A percentile compares a stretch with the other conserved stretches of the same genome.
Conservation (phyloP, 2,329 filamentous ascomycete genomes). For the Karstenula rhodostoma region DNA sequence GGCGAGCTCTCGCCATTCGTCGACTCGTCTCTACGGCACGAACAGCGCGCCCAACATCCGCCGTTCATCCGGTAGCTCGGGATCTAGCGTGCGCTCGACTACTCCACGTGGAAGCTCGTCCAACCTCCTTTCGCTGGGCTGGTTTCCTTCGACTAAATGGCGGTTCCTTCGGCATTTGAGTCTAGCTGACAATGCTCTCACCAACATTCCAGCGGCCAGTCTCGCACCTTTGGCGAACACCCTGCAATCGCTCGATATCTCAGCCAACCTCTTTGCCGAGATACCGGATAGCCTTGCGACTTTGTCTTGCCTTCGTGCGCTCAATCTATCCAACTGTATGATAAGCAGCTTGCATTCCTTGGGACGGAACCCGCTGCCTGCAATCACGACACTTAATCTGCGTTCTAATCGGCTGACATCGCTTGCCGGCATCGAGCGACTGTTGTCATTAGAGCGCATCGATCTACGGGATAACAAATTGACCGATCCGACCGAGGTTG, state of each 20-base stretch:
- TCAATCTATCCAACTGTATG: conserved; percentile 97
- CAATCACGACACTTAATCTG: conserved; percentile 91
- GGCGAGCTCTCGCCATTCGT: conserved; percentile 75
- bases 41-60: conserved; percentile 76
- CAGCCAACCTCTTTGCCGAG: conserved; percentile 90
- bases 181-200: conserved; percentile 89
- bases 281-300: conserved; percentile 90
- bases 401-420: conserved; percentile 87
- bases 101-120: conserved; percentile 73
- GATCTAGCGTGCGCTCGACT: conserved; percentile 72
- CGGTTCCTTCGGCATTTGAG: conserved; percentile 92
- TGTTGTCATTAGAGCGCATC: conserved; percentile 86
- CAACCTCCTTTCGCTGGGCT: conserved; percentile 75
- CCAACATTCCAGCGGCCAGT: conserved; percentile 76
- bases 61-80: conserved; percentile 91
- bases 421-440: conserved; percentile 86
- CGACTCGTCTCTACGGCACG: conserved; percentile 69
- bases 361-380: conserved; percentile 83
- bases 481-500: conserved; percentile 89
- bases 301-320: conserved; percentile 84
- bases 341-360: conserved; percentile 93
- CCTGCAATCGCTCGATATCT: conserved; percentile 90
- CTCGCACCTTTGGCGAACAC: conserved; percentile 85
- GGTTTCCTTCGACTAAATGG: conserved; percentile 89
- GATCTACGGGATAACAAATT: conserved; percentile 91